Evolutionary conservation across 1,284 basidiomycete species (phyloP).

Genomic region (Ceratobasidium theobromae): DNA sequence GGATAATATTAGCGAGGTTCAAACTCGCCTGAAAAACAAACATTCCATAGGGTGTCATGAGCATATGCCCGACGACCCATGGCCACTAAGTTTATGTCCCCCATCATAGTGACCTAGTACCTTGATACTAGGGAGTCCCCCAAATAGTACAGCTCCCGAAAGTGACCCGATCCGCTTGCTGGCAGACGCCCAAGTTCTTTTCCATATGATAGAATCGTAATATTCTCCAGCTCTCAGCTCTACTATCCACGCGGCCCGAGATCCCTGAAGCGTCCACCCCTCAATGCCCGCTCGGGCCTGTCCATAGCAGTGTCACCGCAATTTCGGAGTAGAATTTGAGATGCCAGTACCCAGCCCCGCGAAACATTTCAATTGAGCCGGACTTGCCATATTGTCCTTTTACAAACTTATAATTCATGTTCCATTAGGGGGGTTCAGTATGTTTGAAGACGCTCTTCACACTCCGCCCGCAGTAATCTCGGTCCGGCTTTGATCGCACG

Average conservation of each 20-base stretch:
- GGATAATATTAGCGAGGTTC: too few species aligned
- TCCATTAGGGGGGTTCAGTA: background rate
- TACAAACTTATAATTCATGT: background rate
- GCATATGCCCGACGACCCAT: too few species aligned
- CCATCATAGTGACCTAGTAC: too few species aligned
- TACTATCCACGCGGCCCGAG: background rate
- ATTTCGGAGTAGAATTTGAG: background rate
- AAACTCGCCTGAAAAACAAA: too few species aligned
- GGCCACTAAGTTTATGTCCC: too few species aligned
- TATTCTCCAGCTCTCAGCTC: background rate
- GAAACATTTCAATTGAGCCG: too few species aligned
- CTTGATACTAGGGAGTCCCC: too few species aligned
- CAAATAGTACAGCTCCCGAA: background rate
- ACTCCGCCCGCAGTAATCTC: conserved; percentile 19
- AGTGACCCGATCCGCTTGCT: background rate
- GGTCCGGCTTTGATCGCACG: conserved; percentile 25
- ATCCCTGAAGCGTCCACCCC: conserved; percentile 6
- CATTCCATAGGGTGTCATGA: too few species aligned
- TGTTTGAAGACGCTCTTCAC: conserved; percentile 6
- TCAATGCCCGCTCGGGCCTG: background rate
- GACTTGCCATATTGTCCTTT: too few species aligned
- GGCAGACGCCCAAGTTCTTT: background rate
- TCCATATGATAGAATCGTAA: conserved; percentile 1
- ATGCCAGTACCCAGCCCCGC: too few species aligned
- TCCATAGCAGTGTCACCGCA: too few species aligned